Conservation (phyloP, 495 filamentous ascomycete genomes). For the Hypoxylon fuscum region DNA sequence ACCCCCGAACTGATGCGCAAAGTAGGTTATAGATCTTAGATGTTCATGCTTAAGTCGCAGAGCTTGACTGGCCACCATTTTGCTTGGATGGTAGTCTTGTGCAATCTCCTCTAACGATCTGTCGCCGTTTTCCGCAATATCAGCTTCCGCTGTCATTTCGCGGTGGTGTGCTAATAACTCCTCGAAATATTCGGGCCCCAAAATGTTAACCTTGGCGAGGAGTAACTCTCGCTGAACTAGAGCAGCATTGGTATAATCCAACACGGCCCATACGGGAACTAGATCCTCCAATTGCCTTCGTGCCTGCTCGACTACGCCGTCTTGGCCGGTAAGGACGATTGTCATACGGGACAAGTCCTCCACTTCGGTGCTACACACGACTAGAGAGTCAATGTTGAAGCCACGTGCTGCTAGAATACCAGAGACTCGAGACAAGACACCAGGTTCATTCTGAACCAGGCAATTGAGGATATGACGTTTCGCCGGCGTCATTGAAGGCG, state of each 20-base stretch:
- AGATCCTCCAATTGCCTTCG: conserved; percentile 94
- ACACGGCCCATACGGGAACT: conserved; percentile 96
- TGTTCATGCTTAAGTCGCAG: conserved; percentile 97
- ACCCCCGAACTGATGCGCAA: conserved; percentile 96
- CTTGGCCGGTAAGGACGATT: conserved; percentile 93
- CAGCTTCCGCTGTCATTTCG: conserved; percentile 63
- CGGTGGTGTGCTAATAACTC: conserved; percentile 94
- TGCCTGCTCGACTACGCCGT: conserved; percentile 97
- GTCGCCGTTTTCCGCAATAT: conserved; percentile 45
- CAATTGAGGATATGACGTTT: conserved; percentile 98
- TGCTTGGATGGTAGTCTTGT: conserved; percentile 86
- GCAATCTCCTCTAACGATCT: conserved; percentile 51
- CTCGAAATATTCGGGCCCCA: conserved; percentile 97
- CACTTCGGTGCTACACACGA: conserved; percentile 98
- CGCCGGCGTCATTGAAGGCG: conserved; percentile 80
- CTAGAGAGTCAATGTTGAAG: conserved; percentile 98
- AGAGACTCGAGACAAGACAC: conserved; percentile 94
- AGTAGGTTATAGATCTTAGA: conserved; percentile 89
- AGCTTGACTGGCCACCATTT: conserved; percentile 84
- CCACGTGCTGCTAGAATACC: conserved; percentile 95
- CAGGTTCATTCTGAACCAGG: conserved; percentile 98
- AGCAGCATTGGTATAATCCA: conserved; percentile 92
- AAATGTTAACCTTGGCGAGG: conserved; percentile 94
- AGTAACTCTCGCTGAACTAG: conserved; percentile 96
- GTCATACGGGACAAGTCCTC: conserved; percentile 98